phyloP scores from a whole-genome alignment of 1,284 basidiomycete genomes.

The Pseudozyma sp. region DNA sequence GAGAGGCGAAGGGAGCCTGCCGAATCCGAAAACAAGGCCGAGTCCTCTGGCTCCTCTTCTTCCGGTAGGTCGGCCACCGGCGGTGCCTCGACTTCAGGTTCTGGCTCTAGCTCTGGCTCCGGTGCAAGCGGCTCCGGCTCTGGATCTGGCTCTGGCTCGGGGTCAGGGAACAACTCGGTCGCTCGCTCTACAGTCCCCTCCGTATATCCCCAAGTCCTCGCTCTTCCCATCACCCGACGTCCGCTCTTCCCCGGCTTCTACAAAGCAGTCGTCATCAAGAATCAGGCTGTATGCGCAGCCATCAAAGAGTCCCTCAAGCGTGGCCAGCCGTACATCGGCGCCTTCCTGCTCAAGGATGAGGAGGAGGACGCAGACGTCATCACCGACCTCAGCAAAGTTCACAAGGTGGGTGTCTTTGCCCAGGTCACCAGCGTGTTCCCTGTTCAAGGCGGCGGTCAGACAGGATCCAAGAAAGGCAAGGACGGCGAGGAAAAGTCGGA shows the following conservation, averaged over 20 bases:
- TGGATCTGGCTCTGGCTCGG: constrained; percentile 31
- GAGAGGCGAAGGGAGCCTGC: constrained; percentile 20
- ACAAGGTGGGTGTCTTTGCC: constrained; percentile 94
- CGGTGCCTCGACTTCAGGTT: constrained; percentile 19
- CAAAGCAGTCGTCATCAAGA: constrained; percentile 70
- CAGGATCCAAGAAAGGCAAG: constrained; percentile 56
- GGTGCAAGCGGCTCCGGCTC: constrained; percentile 16
- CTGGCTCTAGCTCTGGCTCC: constrained; percentile 19
- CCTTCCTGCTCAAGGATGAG: constrained; percentile 96
- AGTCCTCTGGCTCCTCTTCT: constrained; percentile 31
- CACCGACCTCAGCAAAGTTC: constrained; percentile 86
- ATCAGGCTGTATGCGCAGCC: constrained; percentile 87
- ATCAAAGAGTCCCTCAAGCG: constrained; percentile 97
- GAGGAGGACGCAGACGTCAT: constrained; percentile 93
- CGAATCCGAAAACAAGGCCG: constrained; percentile 17
- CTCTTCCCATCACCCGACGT: constrained; percentile 92
- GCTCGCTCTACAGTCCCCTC: constrained; percentile 62
- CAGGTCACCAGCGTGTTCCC: constrained; percentile 95
- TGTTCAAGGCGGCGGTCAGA: constrained; percentile 50
- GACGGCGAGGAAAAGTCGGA: constrained; percentile 78
- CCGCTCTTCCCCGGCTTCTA: constrained; percentile 98
- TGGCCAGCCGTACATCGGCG: constrained; percentile 96
- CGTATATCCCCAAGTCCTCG: constrained; percentile 91
- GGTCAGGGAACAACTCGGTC: constrained; percentile 41
- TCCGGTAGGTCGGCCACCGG: constrained; percentile 19